phyloP scores from a whole-genome alignment of 2,329 filamentous ascomycete genomes.

The Hymenoscyphus occultus region DNA sequence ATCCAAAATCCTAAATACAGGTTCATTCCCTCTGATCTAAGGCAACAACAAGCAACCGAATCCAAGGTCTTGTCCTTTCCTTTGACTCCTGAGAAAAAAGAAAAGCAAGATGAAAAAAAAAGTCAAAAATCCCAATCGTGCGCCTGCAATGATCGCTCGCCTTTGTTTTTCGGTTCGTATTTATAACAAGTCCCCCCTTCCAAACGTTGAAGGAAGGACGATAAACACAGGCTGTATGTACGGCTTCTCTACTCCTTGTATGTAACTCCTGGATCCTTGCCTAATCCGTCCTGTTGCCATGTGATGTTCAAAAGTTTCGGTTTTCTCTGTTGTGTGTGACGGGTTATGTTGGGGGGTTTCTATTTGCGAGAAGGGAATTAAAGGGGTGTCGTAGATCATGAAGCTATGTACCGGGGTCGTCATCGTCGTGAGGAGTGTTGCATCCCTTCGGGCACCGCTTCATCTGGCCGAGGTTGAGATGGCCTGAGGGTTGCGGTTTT shows the following conservation, averaged over 20 bases:
- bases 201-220: background rate
- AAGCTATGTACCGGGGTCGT: slow-evolving; percentile 2
- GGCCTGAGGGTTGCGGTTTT: background rate
- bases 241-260: background rate
- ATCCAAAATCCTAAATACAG: background rate
- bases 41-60: background rate
- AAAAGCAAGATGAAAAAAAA: background rate
- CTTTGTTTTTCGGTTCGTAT: background rate
- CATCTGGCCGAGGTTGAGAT: background rate
- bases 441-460: background rate
- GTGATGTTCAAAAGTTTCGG: background rate
- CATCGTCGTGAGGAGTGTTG: background rate
- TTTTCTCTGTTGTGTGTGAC: background rate
- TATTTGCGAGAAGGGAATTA: background rate
- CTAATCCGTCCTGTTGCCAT: background rate
- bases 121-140: slow-evolving; percentile 2
- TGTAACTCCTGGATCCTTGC: background rate
- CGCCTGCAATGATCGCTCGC: background rate
- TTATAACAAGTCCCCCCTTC: background rate
- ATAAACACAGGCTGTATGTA: background rate
- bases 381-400: background rate
- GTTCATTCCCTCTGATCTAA: background rate
- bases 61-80: background rate
- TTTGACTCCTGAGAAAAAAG: background rate
- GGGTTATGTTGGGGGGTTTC: background rate